Conservation (phyloP, 2,329 filamentous ascomycete genomes). For the Ophiosphaerella narmari region DNA sequence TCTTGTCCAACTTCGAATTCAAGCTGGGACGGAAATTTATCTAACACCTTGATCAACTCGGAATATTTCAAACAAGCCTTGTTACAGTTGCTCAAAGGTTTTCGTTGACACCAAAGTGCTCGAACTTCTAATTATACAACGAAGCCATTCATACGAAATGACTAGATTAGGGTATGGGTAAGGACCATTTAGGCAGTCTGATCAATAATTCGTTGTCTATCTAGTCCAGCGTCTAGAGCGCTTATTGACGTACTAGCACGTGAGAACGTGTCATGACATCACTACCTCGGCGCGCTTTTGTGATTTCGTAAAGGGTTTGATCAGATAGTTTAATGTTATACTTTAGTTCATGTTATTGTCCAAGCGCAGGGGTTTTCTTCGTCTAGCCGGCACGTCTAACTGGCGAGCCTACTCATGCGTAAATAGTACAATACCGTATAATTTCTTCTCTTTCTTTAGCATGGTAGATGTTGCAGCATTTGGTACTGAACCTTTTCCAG, state of each 20-base stretch:
- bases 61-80: too few species aligned
- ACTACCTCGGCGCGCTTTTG: conserved; percentile 11
- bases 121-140: too few species aligned
- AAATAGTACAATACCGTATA: conserved; percentile 5
- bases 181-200: too few species aligned
- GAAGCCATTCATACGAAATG: too few species aligned
- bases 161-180: too few species aligned
- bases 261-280: conserved; percentile 27
- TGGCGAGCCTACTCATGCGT: conserved; percentile 7
- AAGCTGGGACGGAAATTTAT: not conserved
- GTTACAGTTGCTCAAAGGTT: too few species aligned
- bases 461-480: conserved; percentile 4
- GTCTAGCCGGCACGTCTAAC: not conserved
- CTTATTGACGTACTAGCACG: conserved; percentile 10
- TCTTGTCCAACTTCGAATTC: not conserved
- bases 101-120: too few species aligned
- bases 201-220: too few species aligned
- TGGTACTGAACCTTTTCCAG: conserved; percentile 7
- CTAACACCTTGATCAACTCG: too few species aligned
- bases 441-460: conserved; percentile 17
- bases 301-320: not conserved
- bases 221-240: not conserved
- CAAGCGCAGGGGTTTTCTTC: not conserved
- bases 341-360: conserved; percentile 9
- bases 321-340: too few species aligned